A percentile compares a stretch with the other conserved stretches of the same genome.
Evolutionary conservation across 2,329 filamentous ascomycete species (phyloP).

Genomic region (Verticillium alfalfae): DNA sequence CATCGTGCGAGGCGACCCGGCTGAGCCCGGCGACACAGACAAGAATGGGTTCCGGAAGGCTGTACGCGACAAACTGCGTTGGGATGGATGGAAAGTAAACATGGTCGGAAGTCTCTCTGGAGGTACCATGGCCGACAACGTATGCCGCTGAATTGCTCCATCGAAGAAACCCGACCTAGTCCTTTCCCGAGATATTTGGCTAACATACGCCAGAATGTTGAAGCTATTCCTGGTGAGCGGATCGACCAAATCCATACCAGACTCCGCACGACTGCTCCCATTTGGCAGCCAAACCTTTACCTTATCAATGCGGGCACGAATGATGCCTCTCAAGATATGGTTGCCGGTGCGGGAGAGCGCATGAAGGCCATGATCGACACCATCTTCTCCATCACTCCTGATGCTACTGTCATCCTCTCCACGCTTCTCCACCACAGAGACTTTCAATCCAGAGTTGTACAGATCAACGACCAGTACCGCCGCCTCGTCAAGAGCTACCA

Average conservation of each 20-base stretch:
- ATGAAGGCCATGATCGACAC: slow-evolving; percentile 25
- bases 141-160: background rate
- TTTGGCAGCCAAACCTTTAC: slow-evolving; percentile 28
- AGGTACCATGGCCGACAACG: slow-evolving; percentile 25
- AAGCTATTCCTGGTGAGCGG: slow-evolving; percentile 33
- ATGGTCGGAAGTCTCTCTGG: slow-evolving; percentile 30
- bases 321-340: slow-evolving; percentile 22
- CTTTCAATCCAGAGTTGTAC: slow-evolving; percentile 16
- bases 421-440: slow-evolving; percentile 26
- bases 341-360: slow-evolving; percentile 22
- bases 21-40: slow-evolving; percentile 14
- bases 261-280: slow-evolving; percentile 19
- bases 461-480: slow-evolving; percentile 25
- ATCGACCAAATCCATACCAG: slow-evolving; percentile 29
- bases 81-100: slow-evolving; percentile 22
- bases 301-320: slow-evolving; percentile 36
- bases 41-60: slow-evolving; percentile 29
- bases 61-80: slow-evolving; percentile 19
- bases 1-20: slow-evolving; percentile 25
- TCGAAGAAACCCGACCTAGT: too few species aligned
- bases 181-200: too few species aligned
- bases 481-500: slow-evolving; percentile 8
- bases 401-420: slow-evolving; percentile 27
- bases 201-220: slow-evolving; percentile 20
- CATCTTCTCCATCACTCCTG: slow-evolving; percentile 22